Percentiles rank a stretch among this genome's conserved stretches.
Conservation (phyloP, 1,284 basidiomycete species). For the Cryptococcus sp. region DNA sequence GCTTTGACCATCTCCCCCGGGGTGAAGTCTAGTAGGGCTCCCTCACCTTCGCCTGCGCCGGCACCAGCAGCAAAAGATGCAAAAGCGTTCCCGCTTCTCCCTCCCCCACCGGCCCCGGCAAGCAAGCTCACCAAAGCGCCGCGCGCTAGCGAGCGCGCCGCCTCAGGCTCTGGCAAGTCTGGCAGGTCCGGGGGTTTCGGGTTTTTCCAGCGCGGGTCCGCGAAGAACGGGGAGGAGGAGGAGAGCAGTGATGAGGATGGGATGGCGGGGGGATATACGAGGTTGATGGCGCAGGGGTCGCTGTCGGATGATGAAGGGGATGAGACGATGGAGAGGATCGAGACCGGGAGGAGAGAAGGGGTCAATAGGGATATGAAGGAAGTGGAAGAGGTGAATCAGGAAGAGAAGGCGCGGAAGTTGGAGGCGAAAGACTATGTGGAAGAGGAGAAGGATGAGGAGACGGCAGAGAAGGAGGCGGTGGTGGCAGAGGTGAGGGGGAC, state of each 20-base stretch:
- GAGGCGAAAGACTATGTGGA: conserved; percentile 1
- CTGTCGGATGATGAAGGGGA: conserved; percentile 35
- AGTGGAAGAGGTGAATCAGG: conserved; percentile 1
- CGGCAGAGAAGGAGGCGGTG: conserved; percentile 6
- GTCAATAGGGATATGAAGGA: conserved; percentile 2
- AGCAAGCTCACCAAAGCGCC: conserved; percentile 10
- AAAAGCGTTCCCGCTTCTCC: conserved; percentile 31
- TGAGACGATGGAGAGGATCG: conserved; percentile 4
- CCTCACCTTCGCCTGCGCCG: conserved; percentile 1
- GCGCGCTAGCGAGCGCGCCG: neutral
- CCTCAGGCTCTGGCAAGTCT: conserved; percentile 4
- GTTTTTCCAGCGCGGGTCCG: conserved; percentile 23
- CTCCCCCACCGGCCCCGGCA: conserved; percentile 31
- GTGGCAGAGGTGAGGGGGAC: conserved; percentile 1
- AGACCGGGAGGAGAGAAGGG: neutral
- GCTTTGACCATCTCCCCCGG: neutral
- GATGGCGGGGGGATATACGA: conserved; percentile 26
- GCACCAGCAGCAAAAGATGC: conserved; percentile 2
- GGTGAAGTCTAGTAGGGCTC: neutral
- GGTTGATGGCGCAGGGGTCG: conserved; percentile 27
- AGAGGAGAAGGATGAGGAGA: conserved; percentile 3
- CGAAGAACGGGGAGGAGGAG: conserved; percentile 15
- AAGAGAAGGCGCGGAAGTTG: neutral
- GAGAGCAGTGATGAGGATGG: conserved; percentile 27
- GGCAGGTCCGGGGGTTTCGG: conserved; percentile 12